A percentile compares a stretch with the other conserved stretches of the same genome.
These are phyloP conservation scores for Penicillium salamii DNA, from an alignment of 495 filamentous ascomycete species.

Conservation along the genomic window DNA sequence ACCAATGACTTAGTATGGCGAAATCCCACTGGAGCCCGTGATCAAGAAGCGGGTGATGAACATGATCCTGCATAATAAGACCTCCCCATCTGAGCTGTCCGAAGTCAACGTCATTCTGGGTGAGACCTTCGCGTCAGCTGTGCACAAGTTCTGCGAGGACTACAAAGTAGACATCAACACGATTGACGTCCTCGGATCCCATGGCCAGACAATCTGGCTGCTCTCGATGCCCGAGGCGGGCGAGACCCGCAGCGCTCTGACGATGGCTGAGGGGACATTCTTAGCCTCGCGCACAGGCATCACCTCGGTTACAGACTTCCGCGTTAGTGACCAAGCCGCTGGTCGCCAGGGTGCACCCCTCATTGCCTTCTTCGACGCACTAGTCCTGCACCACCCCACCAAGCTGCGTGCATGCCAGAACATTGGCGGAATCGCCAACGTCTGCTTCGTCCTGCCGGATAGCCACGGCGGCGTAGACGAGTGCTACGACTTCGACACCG, in stretches of 20 bases:
- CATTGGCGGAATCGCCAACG: slow-evolving; percentile 58
- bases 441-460: slow-evolving; percentile 58
- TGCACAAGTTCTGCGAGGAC: slow-evolving; percentile 44
- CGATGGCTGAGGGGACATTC: slow-evolving; percentile 44
- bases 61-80: slow-evolving; percentile 52
- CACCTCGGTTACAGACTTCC: slow-evolving; percentile 45
- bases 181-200: slow-evolving; percentile 55
- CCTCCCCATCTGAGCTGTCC: slow-evolving; percentile 50
- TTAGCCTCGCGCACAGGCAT: slow-evolving; percentile 43
- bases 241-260: slow-evolving; percentile 48
- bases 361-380: slow-evolving; percentile 47
- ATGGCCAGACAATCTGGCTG: slow-evolving; percentile 60
- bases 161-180: slow-evolving; percentile 42
- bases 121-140: slow-evolving; percentile 50
- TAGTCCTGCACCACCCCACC: slow-evolving; percentile 54
- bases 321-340: slow-evolving; percentile 43
- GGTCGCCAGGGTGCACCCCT: slow-evolving; percentile 45
- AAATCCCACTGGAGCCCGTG: slow-evolving; percentile 44
- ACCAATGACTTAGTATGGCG: slow-evolving; percentile 25
- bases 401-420: slow-evolving; percentile 58
- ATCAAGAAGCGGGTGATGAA: slow-evolving; percentile 57
- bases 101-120: slow-evolving; percentile 53
- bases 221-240: slow-evolving; percentile 50
- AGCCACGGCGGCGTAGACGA: slow-evolving; percentile 43
- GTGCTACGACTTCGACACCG: slow-evolving; percentile 53